phyloP scores from a whole-genome alignment of 768 basidiomycete genomes.

The Tricholoma matsutake region DNA sequence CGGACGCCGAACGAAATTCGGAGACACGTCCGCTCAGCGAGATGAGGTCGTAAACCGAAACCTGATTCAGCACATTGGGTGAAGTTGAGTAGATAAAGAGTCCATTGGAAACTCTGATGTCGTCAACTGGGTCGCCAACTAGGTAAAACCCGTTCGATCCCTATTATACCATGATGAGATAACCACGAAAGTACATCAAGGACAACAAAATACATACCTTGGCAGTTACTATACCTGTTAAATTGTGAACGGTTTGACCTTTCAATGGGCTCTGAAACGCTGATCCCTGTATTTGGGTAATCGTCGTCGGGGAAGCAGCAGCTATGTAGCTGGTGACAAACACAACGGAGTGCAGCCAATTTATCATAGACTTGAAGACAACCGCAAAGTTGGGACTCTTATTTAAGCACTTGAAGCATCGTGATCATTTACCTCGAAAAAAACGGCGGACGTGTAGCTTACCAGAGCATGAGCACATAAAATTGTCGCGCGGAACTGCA shows the following conservation, averaged over 20 bases:
- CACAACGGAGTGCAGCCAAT: constrained; percentile 28
- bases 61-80: constrained; percentile 31
- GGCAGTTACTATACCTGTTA: constrained; percentile 51
- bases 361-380: constrained; percentile 23
- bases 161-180: constrained; percentile 22
- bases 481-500: background rate
- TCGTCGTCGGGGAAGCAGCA: constrained; percentile 29
- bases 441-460: background rate
- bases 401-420: background rate
- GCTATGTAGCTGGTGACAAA: constrained; percentile 28
- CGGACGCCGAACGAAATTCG: constrained; percentile 45
- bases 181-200: background rate
- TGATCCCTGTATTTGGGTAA: constrained; percentile 54
- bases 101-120: constrained; percentile 49
- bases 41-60: constrained; percentile 46
- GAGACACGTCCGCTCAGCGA: constrained; percentile 42
- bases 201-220: constrained; percentile 34
- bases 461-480: background rate
- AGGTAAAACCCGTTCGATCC: constrained; percentile 48
- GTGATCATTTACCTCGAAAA: background rate
- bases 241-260: constrained; percentile 42
- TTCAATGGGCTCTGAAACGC: constrained; percentile 43
- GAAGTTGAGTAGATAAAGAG: constrained; percentile 47
- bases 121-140: constrained; percentile 38
- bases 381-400: background rate